Evolutionary conservation across 495 filamentous ascomycete species (phyloP).

Genomic region (Sporormia fimetaria): DNA sequence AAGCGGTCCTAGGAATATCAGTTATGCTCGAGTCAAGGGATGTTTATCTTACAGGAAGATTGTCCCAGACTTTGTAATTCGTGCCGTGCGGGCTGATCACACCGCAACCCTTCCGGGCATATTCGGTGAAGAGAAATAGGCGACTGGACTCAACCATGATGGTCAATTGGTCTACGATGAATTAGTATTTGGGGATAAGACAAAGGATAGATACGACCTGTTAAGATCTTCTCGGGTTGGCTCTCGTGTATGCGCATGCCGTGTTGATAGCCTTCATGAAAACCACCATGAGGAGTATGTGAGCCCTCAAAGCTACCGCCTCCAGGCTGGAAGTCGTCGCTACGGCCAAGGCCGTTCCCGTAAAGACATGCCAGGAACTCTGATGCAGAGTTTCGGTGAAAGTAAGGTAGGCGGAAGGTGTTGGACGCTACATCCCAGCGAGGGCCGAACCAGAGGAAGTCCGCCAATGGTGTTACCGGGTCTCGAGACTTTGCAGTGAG

Average conservation of each 20-base stretch:
- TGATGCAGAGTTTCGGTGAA: constrained; percentile 37
- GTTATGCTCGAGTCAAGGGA: background rate
- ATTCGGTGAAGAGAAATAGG: constrained; percentile 36
- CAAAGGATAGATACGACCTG: constrained; percentile 26
- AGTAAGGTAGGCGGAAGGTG: constrained; percentile 37
- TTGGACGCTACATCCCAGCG: constrained; percentile 38
- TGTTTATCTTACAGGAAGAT: constrained; percentile 28
- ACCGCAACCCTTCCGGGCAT: constrained; percentile 33
- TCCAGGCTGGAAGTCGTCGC: constrained; percentile 36
- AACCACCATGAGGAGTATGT: constrained; percentile 37
- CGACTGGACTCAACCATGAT: constrained; percentile 38
- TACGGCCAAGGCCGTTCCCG: constrained; percentile 35
- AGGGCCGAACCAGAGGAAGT: constrained; percentile 38
- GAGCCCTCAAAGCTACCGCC: constrained; percentile 36
- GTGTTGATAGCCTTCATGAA: constrained; percentile 36
- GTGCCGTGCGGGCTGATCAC: constrained; percentile 32
- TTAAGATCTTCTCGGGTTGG: constrained; percentile 34
- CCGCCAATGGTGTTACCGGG: constrained; percentile 32
- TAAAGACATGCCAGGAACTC: constrained; percentile 37
- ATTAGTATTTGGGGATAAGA: background rate
- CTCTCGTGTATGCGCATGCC: constrained; percentile 36
- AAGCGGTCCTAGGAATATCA: constrained; percentile 13
- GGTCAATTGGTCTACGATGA: constrained; percentile 16
- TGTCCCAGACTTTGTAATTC: constrained; percentile 36
- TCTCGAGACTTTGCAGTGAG: constrained; percentile 35